Conservation (phyloP, 257 asterid genomes). For the Fraxinus pennsylvanica region DNA sequence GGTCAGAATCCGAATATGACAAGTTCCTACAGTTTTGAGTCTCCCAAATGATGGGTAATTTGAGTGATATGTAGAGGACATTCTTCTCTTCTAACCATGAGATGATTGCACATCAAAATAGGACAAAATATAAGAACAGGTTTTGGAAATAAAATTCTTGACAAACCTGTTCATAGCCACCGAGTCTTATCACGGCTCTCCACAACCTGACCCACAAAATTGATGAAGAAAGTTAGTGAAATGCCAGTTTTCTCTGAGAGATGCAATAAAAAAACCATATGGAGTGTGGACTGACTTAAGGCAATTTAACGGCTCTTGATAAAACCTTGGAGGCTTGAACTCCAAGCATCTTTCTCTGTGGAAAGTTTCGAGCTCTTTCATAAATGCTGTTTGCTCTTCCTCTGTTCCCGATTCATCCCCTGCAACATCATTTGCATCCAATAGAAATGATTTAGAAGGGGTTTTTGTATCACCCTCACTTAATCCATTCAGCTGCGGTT, state of each 20-base stretch:
- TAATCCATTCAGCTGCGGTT: constrained; percentile 23
- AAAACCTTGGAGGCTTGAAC: constrained; percentile 82
- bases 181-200: constrained; percentile 88
- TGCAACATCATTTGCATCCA: constrained; percentile 50
- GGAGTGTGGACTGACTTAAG: constrained; percentile 62
- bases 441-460: constrained; percentile 48
- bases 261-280: neutral
- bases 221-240: constrained; percentile 5
- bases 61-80: neutral
- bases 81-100: neutral
- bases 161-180: constrained; percentile 90
- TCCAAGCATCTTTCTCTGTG: constrained; percentile 72
- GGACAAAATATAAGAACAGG: constrained; percentile 12
- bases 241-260: neutral
- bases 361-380: constrained; percentile 74
- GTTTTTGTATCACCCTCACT: constrained; percentile 38
- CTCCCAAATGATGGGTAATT: neutral
- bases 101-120: constrained; percentile 10
- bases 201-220: constrained; percentile 57
- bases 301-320: constrained; percentile 81
- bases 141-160: constrained; percentile 18
- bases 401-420: constrained; percentile 71
- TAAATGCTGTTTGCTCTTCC: constrained; percentile 77
- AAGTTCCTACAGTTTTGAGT: neutral
- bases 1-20: neutral